These are phyloP conservation scores for Tetradesmus lagerheimii DNA, from an alignment of 139 green algal species.

Conservation along the genomic window DNA sequence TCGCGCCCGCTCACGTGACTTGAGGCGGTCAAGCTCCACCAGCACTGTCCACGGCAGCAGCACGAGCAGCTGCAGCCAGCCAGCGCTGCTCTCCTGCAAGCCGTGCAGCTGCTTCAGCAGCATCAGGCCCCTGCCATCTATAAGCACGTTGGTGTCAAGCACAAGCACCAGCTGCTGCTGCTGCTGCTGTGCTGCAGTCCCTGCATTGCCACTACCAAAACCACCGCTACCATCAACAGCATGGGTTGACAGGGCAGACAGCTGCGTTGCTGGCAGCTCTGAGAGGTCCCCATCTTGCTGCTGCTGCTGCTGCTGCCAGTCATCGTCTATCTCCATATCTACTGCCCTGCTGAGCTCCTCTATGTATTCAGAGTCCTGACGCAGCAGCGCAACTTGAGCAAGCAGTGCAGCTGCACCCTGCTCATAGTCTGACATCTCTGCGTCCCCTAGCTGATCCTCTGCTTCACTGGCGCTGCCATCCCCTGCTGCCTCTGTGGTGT, in stretches of 20 bases:
- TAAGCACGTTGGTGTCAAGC: constrained; percentile 32
- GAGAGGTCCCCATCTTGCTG: not conserved
- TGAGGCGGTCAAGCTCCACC: constrained; percentile 35
- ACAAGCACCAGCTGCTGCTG: constrained; percentile 13
- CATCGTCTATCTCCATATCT: constrained; percentile 33
- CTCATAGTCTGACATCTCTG: not conserved
- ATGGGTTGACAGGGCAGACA: not conserved
- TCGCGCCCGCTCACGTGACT: not conserved
- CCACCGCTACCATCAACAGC: no score
- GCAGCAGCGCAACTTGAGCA: not conserved
- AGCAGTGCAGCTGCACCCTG: not conserved
- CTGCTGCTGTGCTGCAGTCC: not conserved
- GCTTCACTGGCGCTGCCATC: not conserved
- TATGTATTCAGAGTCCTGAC: constrained; percentile 15
- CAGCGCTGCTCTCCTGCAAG: not conserved
- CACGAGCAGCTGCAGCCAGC: not conserved
- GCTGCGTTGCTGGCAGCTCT: not conserved
- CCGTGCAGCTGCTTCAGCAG: constrained; percentile 5
- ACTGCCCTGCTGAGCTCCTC: constrained; percentile 25
- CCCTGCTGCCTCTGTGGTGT: not conserved
- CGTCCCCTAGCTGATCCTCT: not conserved
- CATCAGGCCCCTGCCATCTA: not conserved
- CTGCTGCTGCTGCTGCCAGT: constrained; percentile 30
- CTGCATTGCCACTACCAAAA: not conserved
- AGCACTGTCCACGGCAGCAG: constrained; percentile 39